Evolutionary conservation across 352 stramenopile genomes (phyloP).

Genomic region (Peronospora belbahrii): DNA sequence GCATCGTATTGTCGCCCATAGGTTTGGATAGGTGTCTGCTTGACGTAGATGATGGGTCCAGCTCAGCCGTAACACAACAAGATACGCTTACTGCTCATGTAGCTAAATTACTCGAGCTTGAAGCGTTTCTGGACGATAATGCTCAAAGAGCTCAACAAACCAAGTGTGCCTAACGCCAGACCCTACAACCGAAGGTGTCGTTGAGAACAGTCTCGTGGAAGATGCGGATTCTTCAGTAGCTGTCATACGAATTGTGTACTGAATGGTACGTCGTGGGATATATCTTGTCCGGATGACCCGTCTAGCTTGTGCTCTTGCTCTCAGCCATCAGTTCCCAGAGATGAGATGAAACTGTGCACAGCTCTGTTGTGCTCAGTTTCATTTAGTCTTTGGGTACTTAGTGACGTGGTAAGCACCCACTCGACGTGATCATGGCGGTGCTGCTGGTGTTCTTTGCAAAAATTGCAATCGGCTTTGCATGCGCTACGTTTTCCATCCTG

Average conservation of each 20-base stretch:
- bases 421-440: constrained; percentile 28
- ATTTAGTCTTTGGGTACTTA: constrained; percentile 35
- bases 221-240: constrained; percentile 25
- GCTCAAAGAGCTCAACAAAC: constrained; percentile 14
- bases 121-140: constrained; percentile 10
- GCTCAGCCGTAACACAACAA: constrained; percentile 11
- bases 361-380: too few relatives aligned
- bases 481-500: constrained; percentile 44
- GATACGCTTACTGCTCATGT: constrained; percentile 10
- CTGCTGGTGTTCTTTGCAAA: constrained; percentile 26
- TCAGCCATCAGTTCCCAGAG: too few relatives aligned
- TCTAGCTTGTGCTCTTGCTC: constrained; percentile 18
- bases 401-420: constrained; percentile 27
- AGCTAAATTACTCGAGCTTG: too few relatives aligned
- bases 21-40: not conserved
- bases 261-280: constrained; percentile 23
- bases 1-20: too few relatives aligned
- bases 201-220: constrained; percentile 36
- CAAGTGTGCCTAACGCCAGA: constrained; percentile 21
- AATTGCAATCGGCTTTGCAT: constrained; percentile 46
- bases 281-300: not conserved
- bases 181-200: constrained; percentile 21
- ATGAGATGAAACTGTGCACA: too few relatives aligned
- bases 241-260: constrained; percentile 28
- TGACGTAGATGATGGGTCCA: constrained; percentile 2